Evolutionary conservation across 1,284 basidiomycete genomes (phyloP).

Genomic region (Amylostereum chailletii): DNA sequence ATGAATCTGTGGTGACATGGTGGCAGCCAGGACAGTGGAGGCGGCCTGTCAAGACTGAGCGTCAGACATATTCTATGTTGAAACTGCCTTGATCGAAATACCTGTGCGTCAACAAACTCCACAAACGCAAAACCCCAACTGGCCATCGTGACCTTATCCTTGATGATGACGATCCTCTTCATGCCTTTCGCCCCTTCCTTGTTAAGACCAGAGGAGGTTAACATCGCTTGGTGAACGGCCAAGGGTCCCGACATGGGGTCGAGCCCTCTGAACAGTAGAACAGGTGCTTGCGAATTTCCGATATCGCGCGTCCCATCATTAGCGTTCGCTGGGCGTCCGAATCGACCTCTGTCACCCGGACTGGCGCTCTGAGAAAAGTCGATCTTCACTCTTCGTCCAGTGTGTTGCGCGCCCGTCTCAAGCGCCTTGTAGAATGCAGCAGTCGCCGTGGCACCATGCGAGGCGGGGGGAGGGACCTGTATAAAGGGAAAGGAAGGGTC

Average conservation of each 20-base stretch:
- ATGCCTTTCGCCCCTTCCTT: constrained; percentile 77
- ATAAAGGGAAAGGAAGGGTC: constrained; percentile 80
- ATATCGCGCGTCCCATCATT: constrained; percentile 95
- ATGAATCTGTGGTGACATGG: constrained; percentile 75
- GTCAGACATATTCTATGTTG: constrained; percentile 5
- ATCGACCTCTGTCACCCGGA: constrained; percentile 51
- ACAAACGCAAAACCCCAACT: constrained; percentile 92
- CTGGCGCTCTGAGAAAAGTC: constrained; percentile 80
- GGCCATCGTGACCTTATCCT: constrained; percentile 74
- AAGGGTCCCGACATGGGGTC: constrained; percentile 81
- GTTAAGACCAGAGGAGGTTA: constrained; percentile 53
- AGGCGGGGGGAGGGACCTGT: constrained; percentile 77
- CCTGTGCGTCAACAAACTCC: constrained; percentile 78
- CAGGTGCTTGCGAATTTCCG: constrained; percentile 70
- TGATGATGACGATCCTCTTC: constrained; percentile 78
- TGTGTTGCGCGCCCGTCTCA: constrained; percentile 54
- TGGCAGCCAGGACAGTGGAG: constrained; percentile 65
- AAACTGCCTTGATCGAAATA: constrained; percentile 22
- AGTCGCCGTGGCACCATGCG: constrained; percentile 66
- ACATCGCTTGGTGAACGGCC: constrained; percentile 74
- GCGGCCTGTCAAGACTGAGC: constrained; percentile 43
- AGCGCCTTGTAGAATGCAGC: constrained; percentile 61
- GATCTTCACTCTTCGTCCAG: constrained; percentile 79
- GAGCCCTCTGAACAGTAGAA: constrained; percentile 81
- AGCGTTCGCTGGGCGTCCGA: constrained; percentile 46